Evolutionary conservation across 768 basidiomycete species (phyloP).

Genomic region (Suillus subluteus): DNA sequence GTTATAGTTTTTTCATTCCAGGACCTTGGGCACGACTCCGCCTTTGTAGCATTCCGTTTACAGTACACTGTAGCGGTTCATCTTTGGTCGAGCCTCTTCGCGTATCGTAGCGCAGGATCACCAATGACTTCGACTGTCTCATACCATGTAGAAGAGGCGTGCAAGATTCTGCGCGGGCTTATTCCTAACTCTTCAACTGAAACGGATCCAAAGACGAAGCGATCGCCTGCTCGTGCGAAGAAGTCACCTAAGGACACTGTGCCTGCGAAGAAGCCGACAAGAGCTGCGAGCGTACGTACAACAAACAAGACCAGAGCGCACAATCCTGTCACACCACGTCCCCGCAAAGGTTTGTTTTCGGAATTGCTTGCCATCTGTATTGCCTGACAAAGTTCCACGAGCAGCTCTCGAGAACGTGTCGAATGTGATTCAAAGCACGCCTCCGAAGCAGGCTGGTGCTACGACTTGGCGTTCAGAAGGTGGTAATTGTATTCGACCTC

Average conservation of each 20-base stretch:
- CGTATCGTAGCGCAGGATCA: slow-evolving; percentile 55
- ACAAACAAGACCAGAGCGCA: slow-evolving; percentile 28
- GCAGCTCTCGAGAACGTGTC: slow-evolving; percentile 23
- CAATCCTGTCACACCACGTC: slow-evolving; percentile 49
- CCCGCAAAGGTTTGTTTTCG: slow-evolving; percentile 41
- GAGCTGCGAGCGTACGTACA: slow-evolving; percentile 1
- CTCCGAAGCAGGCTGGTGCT: slow-evolving; percentile 4
- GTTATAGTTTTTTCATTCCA: slow-evolving; percentile 15
- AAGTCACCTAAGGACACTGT: slow-evolving; percentile 39
- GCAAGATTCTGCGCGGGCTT: slow-evolving; percentile 46
- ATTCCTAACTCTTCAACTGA: slow-evolving; percentile 32
- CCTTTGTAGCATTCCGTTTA: slow-evolving; percentile 30
- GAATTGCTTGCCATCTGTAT: background rate
- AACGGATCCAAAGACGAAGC: slow-evolving; percentile 21
- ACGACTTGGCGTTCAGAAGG: slow-evolving; percentile 10
- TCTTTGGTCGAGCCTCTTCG: slow-evolving; percentile 73
- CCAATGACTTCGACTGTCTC: slow-evolving; percentile 50
- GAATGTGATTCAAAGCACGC: slow-evolving; percentile 16
- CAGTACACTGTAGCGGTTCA: slow-evolving; percentile 61
- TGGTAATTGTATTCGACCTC: slow-evolving; percentile 25
- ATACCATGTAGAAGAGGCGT: slow-evolving; percentile 58
- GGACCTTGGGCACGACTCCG: slow-evolving; percentile 33
- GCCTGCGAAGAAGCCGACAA: slow-evolving; percentile 18
- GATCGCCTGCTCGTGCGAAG: slow-evolving; percentile 27
- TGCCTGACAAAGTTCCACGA: slow-evolving; percentile 1